A percentile compares a stretch with the other conserved stretches of the same genome.
Evolutionary conservation across 148 eudicot species (phyloP).

Genomic region (Linanthus parryae): DNA sequence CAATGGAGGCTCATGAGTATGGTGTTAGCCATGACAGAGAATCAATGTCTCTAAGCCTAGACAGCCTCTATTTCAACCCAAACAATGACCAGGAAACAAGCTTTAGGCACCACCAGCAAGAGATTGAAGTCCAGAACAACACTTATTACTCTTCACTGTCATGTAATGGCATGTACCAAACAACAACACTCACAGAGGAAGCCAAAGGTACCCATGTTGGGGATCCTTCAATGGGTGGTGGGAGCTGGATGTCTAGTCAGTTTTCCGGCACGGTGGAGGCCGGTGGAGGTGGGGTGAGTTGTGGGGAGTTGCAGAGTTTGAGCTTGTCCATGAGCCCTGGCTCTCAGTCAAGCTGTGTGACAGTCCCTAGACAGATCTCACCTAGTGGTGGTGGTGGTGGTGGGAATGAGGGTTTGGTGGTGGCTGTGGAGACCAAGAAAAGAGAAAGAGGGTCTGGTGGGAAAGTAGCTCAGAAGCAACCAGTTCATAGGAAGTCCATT

Average conservation of each 20-base stretch:
- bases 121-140: slow-evolving; percentile 9
- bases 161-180: slow-evolving; percentile 29
- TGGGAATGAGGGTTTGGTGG: neutral
- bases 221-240: slow-evolving; percentile 11
- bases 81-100: slow-evolving; percentile 24
- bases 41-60: too few species aligned
- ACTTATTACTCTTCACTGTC: slow-evolving; percentile 21
- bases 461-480: slow-evolving; percentile 26
- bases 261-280: neutral
- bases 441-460: slow-evolving; percentile 48
- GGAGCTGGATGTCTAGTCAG: slow-evolving; percentile 3
- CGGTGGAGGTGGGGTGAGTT: slow-evolving; percentile 13
- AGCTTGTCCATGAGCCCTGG: slow-evolving; percentile 69
- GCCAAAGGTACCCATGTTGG: slow-evolving; percentile 8
- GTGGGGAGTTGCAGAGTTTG: slow-evolving; percentile 37
- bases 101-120: slow-evolving; percentile 33
- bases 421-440: slow-evolving; percentile 20
- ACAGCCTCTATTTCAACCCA: too few species aligned
- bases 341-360: slow-evolving; percentile 63
- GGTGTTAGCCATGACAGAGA: too few species aligned
- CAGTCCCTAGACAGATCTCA: slow-evolving; percentile 15
- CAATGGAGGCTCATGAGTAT: slow-evolving; percentile 19
- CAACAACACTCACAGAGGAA: slow-evolving; percentile 12
- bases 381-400: slow-evolving; percentile 13
- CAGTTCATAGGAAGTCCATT: slow-evolving; percentile 55